These are phyloP conservation scores for Penicillium sp. DNA, from an alignment of 2,329 filamentous ascomycete genomes.

Conservation along the genomic window DNA sequence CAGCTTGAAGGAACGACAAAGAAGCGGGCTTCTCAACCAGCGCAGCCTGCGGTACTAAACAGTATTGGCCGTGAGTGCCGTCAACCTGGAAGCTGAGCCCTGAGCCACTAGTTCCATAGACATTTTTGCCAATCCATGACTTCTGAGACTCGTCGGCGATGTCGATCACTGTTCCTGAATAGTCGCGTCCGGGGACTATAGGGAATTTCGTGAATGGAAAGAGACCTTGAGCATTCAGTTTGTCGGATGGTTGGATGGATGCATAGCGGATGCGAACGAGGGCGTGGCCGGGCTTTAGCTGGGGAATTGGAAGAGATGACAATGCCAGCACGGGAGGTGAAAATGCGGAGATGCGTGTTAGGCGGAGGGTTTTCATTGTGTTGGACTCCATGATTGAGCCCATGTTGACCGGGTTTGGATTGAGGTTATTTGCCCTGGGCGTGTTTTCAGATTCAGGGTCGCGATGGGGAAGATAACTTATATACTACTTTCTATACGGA, in stretches of 20 bases:
- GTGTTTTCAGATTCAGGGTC: background rate
- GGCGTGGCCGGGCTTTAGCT: conserved; percentile 17
- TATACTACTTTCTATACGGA: background rate
- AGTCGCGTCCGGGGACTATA: conserved; percentile 33
- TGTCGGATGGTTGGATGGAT: conserved; percentile 31
- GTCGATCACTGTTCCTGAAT: conserved; percentile 28
- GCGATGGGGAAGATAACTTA: background rate
- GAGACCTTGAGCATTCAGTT: conserved; percentile 31
- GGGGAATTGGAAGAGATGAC: conserved; percentile 14
- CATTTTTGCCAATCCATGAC: conserved; percentile 23
- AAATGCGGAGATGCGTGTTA: background rate
- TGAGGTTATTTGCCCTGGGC: background rate
- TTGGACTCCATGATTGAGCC: background rate
- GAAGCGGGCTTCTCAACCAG: conserved; percentile 21
- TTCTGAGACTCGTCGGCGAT: conserved; percentile 11
- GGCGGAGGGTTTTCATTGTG: conserved; percentile 14
- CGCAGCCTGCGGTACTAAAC: conserved; percentile 15
- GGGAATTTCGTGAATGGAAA: conserved; percentile 31
- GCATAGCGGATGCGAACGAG: conserved; percentile 29
- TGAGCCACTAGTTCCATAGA: conserved; percentile 32
- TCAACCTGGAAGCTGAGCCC: conserved; percentile 25
- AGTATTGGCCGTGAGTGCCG: conserved; percentile 30
- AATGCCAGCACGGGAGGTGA: background rate
- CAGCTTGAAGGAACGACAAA: conserved; percentile 26
- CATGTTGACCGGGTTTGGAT: background rate